These are phyloP conservation scores for Argentina anserina DNA, from an alignment of 306 rosid genomes.

Conservation along the genomic window DNA sequence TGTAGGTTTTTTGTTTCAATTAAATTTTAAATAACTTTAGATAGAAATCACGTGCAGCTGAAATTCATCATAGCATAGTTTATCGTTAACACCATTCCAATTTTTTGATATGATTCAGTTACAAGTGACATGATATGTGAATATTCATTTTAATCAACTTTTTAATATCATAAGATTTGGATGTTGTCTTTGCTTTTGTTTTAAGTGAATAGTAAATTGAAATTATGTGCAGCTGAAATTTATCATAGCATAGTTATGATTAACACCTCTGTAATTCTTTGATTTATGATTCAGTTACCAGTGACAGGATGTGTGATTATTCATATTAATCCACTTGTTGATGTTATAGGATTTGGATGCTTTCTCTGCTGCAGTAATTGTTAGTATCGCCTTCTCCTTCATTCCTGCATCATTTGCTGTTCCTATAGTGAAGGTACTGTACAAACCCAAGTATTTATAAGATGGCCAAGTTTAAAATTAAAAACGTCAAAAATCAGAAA, in stretches of 20 bases:
- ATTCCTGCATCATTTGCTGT: conserved; percentile 97
- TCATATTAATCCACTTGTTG: conserved; percentile 3
- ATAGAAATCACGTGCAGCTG: neutral
- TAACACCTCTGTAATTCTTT: neutral
- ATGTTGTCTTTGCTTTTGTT: conserved; percentile 93
- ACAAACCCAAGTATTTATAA: conserved; percentile 7
- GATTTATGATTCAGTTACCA: neutral
- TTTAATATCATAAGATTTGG: conserved; percentile 72
- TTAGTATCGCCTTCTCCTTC: conserved; percentile 85
- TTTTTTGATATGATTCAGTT: neutral
- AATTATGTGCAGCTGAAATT: neutral
- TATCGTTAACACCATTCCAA: neutral
- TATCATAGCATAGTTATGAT: neutral
- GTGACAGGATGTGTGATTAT: neutral
- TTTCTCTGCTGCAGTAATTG: conserved; percentile 85
- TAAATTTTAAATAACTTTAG: neutral
- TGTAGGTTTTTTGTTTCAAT: neutral
- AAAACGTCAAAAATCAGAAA: neutral
- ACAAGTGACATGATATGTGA: neutral
- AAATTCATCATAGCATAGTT: neutral
- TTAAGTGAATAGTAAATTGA: no score
- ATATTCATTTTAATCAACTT: neutral
- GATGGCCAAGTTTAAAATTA: neutral
- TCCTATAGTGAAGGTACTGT: conserved; percentile 83
- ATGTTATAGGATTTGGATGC: conserved; percentile 91